A percentile compares a stretch with the other conserved stretches of the same genome.
phyloP scores from a whole-genome alignment of 768 basidiomycete genomes.

The Jaapia argillacea region DNA sequence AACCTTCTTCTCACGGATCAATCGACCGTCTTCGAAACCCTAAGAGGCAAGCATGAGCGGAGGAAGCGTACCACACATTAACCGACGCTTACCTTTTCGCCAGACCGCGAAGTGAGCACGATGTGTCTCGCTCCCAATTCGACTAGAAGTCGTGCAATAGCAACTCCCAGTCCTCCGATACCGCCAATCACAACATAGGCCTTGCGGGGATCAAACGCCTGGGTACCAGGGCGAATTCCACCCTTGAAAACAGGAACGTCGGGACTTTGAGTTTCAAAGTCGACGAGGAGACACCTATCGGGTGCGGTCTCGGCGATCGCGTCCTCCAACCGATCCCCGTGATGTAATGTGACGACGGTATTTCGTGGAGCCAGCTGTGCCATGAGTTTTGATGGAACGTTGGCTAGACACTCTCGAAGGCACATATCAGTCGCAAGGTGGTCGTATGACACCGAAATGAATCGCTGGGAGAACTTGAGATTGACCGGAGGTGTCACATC shows the following conservation, averaged over 20 bases:
- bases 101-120: slow-evolving; percentile 6
- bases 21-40: neutral
- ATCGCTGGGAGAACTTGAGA: slow-evolving; percentile 1
- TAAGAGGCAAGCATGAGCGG: neutral
- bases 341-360: neutral
- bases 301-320: neutral
- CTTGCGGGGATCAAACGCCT: neutral
- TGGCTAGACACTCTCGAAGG: neutral
- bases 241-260: neutral
- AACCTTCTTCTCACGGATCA: slow-evolving; percentile 7
- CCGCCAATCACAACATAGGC: slow-evolving; percentile 5
- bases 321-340: neutral
- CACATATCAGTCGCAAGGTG: neutral
- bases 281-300: neutral
- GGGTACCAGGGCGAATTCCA: neutral
- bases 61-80: neutral
- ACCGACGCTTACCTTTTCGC: neutral
- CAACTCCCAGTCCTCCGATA: slow-evolving; percentile 4
- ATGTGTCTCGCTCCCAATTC: slow-evolving; percentile 5
- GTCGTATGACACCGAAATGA: slow-evolving; percentile 4
- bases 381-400: neutral
- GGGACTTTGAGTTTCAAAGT: neutral
- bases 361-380: neutral
- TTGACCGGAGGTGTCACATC: neutral
- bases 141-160: slow-evolving; percentile 1